Base-by-base conservation (phyloP, 2,329 filamentous ascomycete species). In the Hirsutella rhossiliensis region DNA sequence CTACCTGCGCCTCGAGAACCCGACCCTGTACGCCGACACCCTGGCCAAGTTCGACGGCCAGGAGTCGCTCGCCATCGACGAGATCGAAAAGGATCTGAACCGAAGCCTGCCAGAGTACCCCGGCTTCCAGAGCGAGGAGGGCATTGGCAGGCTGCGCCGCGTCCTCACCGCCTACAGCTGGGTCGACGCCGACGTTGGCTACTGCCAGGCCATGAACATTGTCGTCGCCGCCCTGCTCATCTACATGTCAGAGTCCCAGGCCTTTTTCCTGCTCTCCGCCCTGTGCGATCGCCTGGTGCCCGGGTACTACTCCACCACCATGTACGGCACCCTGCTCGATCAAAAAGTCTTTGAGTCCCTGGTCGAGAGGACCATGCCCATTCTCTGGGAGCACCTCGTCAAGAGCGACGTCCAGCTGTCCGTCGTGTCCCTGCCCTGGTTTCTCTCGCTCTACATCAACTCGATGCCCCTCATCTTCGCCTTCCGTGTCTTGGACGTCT, bases 201-300 rank as follows among this genome's bases (percentile, higher is more conserved):
- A 98, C 64, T 98, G 92, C 62, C 92, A 98, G 65, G 92, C 92
- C 49, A 98, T 98, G 92, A 98, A 98, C 63, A 98, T 98, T 54
- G 92, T 98, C 30, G 90, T 96, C 44, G 92, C 92, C 17, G 92
- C 92, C n/a, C 69, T 98, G 46, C 75, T 98, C 54, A 98, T 98
- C 71, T 97, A 97, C 69, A 94, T 94, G 80, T 97, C 89, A 9
- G 92, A 98, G 64, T 66, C 84, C 0, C 92, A 98, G 65, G 92
- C 92, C 1, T 98, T 97, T 66, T 98, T 92, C 62, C 72, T 96
- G 8, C 76, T 98, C 38, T 94, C 88, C 2, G 76, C 90, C 1
- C 73, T 98, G 15, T 98, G 92, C 67, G 90, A 97, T 61, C 82
- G 90, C 40, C 72, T 98, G 2, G 77, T 97, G 4, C 92, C 92